A percentile compares a stretch with the other conserved stretches of the same genome.
These are phyloP conservation scores for Cladosporium sp. DNA, from an alignment of 2,329 filamentous ascomycete species.

Conservation along the genomic window DNA sequence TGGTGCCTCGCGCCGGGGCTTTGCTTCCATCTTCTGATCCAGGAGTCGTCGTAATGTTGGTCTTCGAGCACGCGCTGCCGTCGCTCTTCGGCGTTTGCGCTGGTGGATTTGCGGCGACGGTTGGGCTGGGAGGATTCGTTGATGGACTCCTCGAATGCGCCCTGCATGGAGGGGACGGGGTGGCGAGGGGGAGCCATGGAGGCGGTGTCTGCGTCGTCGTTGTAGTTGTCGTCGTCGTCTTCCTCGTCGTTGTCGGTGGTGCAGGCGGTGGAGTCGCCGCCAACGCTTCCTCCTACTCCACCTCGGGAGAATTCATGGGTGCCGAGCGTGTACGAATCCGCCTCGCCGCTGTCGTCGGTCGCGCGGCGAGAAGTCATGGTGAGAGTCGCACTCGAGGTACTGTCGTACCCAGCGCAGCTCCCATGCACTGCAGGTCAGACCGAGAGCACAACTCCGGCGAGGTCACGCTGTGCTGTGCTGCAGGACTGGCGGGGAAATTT, in stretches of 20 bases:
- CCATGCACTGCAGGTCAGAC: too few species aligned
- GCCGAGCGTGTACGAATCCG: neutral
- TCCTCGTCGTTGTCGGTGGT: too few species aligned
- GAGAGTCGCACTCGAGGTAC: too few species aligned
- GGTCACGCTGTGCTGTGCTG: too few species aligned
- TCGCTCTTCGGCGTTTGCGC: slow-evolving; percentile 57
- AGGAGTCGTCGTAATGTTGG: slow-evolving; percentile 64
- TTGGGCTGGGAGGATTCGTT: slow-evolving; percentile 59
- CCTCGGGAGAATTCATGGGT: neutral
- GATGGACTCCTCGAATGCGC: slow-evolving; percentile 78
- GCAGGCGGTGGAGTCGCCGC: too few species aligned
- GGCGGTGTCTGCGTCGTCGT: slow-evolving; percentile 6
- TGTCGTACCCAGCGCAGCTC: too few species aligned
- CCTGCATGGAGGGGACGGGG: slow-evolving; percentile 72
- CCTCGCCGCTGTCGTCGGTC: neutral
- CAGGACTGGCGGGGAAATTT: too few species aligned
- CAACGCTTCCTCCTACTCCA: too few species aligned
- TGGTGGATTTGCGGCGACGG: slow-evolving; percentile 31
- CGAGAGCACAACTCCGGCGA: too few species aligned
- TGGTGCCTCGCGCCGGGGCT: slow-evolving; percentile 74
- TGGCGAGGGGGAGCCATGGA: slow-evolving; percentile 49
- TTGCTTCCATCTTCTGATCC: slow-evolving; percentile 72
- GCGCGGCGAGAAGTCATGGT: neutral
- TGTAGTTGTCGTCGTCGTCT: neutral
- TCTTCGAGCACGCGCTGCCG: slow-evolving; percentile 66